Conservation (phyloP, 768 basidiomycete genomes). For the Hemileccinum impolitum region DNA sequence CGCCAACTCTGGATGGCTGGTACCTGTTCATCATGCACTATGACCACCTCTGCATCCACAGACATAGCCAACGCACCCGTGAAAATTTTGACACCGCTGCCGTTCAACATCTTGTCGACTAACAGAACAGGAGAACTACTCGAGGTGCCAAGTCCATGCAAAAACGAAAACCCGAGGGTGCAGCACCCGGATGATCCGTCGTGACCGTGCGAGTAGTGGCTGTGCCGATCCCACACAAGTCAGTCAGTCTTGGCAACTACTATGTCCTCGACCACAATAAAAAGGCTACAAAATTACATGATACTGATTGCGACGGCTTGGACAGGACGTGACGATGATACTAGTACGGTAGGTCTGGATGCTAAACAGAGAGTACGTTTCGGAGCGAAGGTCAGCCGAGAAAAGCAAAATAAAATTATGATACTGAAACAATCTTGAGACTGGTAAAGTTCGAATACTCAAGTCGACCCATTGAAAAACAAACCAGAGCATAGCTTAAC, state of each 20-base stretch:
- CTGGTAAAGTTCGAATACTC: slow-evolving; percentile 24
- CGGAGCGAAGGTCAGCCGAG: slow-evolving; percentile 17
- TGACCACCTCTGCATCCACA: slow-evolving; percentile 1
- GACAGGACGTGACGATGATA: slow-evolving; percentile 15
- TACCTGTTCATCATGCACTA: slow-evolving; percentile 50
- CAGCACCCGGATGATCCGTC: slow-evolving; percentile 6
- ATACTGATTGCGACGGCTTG: slow-evolving; percentile 31
- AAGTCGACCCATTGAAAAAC: slow-evolving; percentile 19
- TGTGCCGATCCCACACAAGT: slow-evolving; percentile 6
- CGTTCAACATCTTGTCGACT: slow-evolving; percentile 45
- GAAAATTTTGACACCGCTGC: slow-evolving; percentile 57
- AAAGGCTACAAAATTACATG: slow-evolving; percentile 35
- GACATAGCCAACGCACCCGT: slow-evolving; percentile 40
- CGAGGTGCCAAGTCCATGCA: slow-evolving; percentile 14
- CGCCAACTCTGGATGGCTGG: slow-evolving; percentile 93
- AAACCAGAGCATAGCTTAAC: slow-evolving; percentile 20
- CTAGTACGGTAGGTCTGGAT: slow-evolving; percentile 30
- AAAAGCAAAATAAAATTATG: slow-evolving; percentile 29
- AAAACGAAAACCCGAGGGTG: slow-evolving; percentile 13
- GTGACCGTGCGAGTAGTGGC: slow-evolving; percentile 21
- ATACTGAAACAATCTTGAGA: slow-evolving; percentile 24
- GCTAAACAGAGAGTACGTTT: slow-evolving; percentile 11
- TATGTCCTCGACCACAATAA: background rate
- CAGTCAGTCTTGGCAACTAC: too few relatives aligned
- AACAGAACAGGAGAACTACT: slow-evolving; percentile 7